These are phyloP conservation scores for Pseudocercospora musae DNA, from an alignment of 2,329 filamentous ascomycete species.

Conservation along the genomic window DNA sequence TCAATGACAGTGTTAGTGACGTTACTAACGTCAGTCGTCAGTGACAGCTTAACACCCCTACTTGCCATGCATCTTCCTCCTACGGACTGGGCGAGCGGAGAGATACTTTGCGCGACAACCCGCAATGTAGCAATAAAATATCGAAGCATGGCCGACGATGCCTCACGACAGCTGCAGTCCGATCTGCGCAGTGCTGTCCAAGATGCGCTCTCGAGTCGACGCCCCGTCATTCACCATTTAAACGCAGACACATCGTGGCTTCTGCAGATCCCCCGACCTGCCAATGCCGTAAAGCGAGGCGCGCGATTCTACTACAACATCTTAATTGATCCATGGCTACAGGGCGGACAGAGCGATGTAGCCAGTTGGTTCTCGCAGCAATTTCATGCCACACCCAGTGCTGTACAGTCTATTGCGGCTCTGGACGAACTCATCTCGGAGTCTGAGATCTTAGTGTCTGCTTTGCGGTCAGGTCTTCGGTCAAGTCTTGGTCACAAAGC, in stretches of 20 bases:
- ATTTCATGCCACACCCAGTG: slow-evolving; percentile 57
- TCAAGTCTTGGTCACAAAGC: slow-evolving; percentile 19
- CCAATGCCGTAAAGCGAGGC: slow-evolving; percentile 40
- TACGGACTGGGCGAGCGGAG: no score
- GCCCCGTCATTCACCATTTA: slow-evolving; percentile 60
- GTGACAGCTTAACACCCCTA: no score
- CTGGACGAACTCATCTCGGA: slow-evolving; percentile 52
- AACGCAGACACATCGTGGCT: slow-evolving; percentile 68
- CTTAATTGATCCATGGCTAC: slow-evolving; percentile 64
- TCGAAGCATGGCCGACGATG: slow-evolving; percentile 27
- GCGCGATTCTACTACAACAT: slow-evolving; percentile 59
- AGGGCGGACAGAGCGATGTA: slow-evolving; percentile 61
- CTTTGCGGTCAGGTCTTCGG: slow-evolving; percentile 24
- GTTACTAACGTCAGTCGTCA: no score
- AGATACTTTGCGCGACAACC: not conserved
- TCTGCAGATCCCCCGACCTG: slow-evolving; percentile 59
- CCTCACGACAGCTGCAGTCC: slow-evolving; percentile 41
- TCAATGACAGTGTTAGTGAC: no score
- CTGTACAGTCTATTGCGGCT: slow-evolving; percentile 54
- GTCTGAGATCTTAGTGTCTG: slow-evolving; percentile 45
- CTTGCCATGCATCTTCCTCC: no score
- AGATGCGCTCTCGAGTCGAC: slow-evolving; percentile 40
- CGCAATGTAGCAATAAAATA: slow-evolving; percentile 6
- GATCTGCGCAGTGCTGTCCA: slow-evolving; percentile 43
- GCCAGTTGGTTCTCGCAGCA: slow-evolving; percentile 64